A percentile compares a stretch with the other conserved stretches of the same genome.
Evolutionary conservation across 768 basidiomycete genomes (phyloP).

Genomic region (Mrakia blollopis): DNA sequence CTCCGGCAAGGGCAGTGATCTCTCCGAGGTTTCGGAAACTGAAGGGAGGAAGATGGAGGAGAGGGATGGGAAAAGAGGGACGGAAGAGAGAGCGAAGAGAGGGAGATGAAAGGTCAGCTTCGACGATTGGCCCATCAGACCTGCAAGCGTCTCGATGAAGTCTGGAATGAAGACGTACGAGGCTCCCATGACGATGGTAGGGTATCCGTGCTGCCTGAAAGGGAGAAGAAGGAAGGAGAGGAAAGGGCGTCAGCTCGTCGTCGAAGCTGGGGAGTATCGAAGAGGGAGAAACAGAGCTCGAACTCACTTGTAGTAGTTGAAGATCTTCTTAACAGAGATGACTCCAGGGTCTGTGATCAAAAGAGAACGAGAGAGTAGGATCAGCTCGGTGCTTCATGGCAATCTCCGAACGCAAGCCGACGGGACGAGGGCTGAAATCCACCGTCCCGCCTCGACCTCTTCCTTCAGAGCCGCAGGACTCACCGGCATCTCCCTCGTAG

Average conservation of each 20-base stretch:
- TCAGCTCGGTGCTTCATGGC: neutral
- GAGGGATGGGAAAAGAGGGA: neutral
- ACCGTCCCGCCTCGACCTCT: neutral
- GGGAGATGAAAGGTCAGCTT: neutral
- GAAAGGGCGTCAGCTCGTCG: neutral
- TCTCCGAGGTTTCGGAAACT: slow-evolving; percentile 94
- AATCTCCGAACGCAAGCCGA: no score
- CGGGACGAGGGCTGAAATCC: no score
- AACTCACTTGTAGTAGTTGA: slow-evolving; percentile 87
- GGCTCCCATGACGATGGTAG: slow-evolving; percentile 99
- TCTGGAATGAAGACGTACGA: slow-evolving; percentile 46
- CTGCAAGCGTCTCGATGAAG: neutral
- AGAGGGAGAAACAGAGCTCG: neutral
- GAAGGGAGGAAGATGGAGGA: neutral
- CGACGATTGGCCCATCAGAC: neutral
- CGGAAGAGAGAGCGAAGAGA: neutral
- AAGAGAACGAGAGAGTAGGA: neutral
- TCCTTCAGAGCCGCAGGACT: neutral
- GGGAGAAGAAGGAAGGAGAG: neutral
- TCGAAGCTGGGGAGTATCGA: neutral
- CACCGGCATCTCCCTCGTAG: slow-evolving; percentile 75
- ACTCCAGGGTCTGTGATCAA: slow-evolving; percentile 53
- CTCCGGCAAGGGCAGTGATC: slow-evolving; percentile 90
- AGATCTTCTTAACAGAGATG: slow-evolving; percentile 90
- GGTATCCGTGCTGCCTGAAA: slow-evolving; percentile 75